Base-by-base conservation (phyloP, 345 rosid species). In the Odontarrhena argentea region DNA sequence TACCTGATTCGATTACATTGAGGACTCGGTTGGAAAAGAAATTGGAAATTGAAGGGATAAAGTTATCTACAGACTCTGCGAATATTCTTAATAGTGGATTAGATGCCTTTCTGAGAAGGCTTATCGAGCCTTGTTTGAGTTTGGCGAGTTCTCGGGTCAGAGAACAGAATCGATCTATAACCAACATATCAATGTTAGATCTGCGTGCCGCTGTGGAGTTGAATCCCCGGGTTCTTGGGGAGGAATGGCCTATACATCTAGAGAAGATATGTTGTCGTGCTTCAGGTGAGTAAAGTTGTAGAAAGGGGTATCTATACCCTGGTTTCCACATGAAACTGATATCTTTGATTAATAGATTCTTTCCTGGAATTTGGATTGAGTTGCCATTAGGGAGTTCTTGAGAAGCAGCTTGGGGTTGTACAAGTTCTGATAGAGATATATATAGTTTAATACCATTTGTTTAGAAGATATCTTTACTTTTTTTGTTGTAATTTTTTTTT, bases 211-310 rank as follows among this genome's bases (percentile, higher is more conserved):
- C 97, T 11, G 73, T 85, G 88, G 88, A 87, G 71, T 64, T 81
- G 67, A 82, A 88, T 74, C 96, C 99, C 4, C 79, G 15, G 62
- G 45, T 85, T 54, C 93, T 91, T 50, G 97, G 99, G 48, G 81
- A 72, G 70, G 81, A 83, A 45, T 87, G 96, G 97, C 52, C 96
- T 6, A 56, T 62, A 25, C 86, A 88, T 49, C 83, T 86, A 9
- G 97, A 88, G 78, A 94, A 80, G 74, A 74, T 91, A 47, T 77
- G 79, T 46, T 68, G 67, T 24, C 67, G 63, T 47, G 76, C 79
- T 63, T 82, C 43, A 2, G 82, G 82, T 62, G 83, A 78, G 60
- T 78, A 67, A 76, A 68, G 46, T 54, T 52, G 66, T 40, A 59
- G 67, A 43, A 52, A 48, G 22, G 44, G 32, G 61, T 37, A 5